These are phyloP conservation scores for Crataegus laevigata DNA, from an alignment of 306 rosid species.

Conservation along the genomic window DNA sequence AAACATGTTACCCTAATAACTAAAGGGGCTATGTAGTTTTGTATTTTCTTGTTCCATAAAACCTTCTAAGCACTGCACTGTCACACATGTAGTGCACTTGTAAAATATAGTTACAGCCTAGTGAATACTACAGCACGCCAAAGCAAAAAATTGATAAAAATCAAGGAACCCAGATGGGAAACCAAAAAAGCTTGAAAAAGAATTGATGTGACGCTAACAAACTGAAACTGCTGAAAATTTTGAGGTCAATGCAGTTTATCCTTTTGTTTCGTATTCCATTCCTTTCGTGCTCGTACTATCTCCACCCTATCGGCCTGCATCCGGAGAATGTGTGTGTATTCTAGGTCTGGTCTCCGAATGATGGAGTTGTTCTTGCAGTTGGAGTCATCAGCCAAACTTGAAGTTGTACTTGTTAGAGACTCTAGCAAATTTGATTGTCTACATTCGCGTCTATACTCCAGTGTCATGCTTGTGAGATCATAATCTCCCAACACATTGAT, in stretches of 20 bases:
- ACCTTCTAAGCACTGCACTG: not conserved
- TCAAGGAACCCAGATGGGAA: not conserved
- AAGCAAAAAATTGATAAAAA: not conserved
- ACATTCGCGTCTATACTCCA: slow-evolving; percentile 84
- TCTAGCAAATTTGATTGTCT: slow-evolving; percentile 64
- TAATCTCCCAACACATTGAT: slow-evolving; percentile 50
- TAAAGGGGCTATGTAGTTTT: not conserved
- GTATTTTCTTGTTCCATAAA: not conserved
- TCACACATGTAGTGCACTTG: not conserved
- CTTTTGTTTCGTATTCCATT: slow-evolving; percentile 44
- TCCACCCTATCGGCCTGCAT: slow-evolving; percentile 55
- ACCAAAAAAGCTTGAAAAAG: not conserved
- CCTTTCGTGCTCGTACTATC: slow-evolving; percentile 74
- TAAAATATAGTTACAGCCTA: not conserved
- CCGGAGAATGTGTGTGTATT: slow-evolving; percentile 79
- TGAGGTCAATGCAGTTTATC: not conserved
- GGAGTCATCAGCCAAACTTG: slow-evolving; percentile 25
- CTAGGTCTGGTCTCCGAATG: slow-evolving; percentile 33
- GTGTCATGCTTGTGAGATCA: slow-evolving; percentile 61
- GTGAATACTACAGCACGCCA: not conserved
- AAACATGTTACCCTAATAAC: not conserved
- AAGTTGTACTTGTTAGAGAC: slow-evolving; percentile 59
- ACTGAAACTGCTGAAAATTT: not conserved
- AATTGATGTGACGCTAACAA: not conserved
- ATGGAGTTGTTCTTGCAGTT: slow-evolving; percentile 29